These are phyloP conservation scores for Ambrosiella cleistominuta DNA, from an alignment of 2,329 filamentous ascomycete species.

Conservation along the genomic window DNA sequence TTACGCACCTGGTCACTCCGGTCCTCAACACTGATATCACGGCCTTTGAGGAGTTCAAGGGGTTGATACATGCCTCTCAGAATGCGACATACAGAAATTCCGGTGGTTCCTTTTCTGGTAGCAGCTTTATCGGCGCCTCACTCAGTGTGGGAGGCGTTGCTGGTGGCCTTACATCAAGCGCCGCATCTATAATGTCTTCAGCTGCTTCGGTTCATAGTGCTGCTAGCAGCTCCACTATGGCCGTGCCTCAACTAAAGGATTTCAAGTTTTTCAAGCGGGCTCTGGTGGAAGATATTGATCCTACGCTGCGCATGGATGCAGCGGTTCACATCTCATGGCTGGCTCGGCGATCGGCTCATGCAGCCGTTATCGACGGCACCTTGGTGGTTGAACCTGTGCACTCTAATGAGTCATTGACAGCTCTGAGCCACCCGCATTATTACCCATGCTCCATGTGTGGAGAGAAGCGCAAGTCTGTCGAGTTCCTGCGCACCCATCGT, in stretches of 20 bases:
- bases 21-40: constrained; percentile 66
- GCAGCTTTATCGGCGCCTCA: constrained; percentile 40
- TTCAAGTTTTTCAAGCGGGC: constrained; percentile 87
- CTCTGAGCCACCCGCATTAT: constrained; percentile 33
- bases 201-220: constrained; percentile 31
- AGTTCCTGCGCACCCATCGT: constrained; percentile 63
- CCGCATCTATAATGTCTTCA: constrained; percentile 27
- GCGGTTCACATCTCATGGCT: constrained; percentile 90
- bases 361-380: constrained; percentile 65
- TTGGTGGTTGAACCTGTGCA: constrained; percentile 82
- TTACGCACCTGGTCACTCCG: constrained; percentile 67
- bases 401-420: constrained; percentile 32
- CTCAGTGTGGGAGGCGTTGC: constrained; percentile 16
- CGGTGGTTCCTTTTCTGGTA: constrained; percentile 10
- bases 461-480: constrained; percentile 53
- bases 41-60: constrained; percentile 71
- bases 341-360: constrained; percentile 67
- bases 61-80: constrained; percentile 53
- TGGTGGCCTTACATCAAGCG: constrained; percentile 11
- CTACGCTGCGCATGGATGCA: constrained; percentile 72
- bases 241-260: constrained; percentile 49
- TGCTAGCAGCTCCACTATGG: constrained; percentile 22
- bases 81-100: constrained; percentile 36
- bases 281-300: constrained; percentile 81
- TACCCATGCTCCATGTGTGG: constrained; percentile 78